Percentiles rank a stretch among this genome's conserved stretches.
phyloP scores from a whole-genome alignment of 1,139 yeast genomes.

The Blastobotrys indianensis region DNA sequence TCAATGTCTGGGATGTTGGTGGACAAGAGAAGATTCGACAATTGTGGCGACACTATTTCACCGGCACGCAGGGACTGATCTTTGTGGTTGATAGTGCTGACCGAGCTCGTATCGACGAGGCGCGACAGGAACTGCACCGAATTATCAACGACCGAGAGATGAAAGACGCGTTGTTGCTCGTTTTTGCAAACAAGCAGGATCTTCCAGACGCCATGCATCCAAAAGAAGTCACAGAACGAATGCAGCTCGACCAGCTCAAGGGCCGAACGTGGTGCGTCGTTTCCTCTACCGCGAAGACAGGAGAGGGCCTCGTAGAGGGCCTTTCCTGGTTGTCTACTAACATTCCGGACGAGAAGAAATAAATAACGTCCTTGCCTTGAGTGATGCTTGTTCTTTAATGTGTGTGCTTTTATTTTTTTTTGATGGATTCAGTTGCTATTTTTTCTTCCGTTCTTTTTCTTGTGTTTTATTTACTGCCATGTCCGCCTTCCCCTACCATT shows the following conservation, averaged over 20 bases:
- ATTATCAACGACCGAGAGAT: constrained; percentile 77
- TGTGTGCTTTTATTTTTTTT: background rate
- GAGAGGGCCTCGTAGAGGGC: constrained; percentile 89
- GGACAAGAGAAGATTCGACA: constrained; percentile 91
- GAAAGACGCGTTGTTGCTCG: constrained; percentile 69
- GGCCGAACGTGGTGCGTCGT: constrained; percentile 90
- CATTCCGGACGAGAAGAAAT: constrained; percentile 39
- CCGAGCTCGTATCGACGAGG: constrained; percentile 63
- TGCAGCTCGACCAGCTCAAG: constrained; percentile 76
- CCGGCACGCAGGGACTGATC: constrained; percentile 90
- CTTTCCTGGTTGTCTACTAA: constrained; percentile 79
- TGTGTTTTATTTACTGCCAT: too few relatives aligned
- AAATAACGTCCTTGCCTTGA: constrained; percentile 6
- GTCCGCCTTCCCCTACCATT: too few relatives aligned
- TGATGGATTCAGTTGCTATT: background rate
- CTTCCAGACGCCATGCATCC: constrained; percentile 85
- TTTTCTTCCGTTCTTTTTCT: background rate
- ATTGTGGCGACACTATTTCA: constrained; percentile 90
- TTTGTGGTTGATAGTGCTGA: constrained; percentile 87
- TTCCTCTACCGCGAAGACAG: constrained; percentile 85
- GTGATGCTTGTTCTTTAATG: background rate
- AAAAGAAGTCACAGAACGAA: constrained; percentile 79
- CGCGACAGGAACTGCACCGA: constrained; percentile 69
- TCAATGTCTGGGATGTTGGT: constrained; percentile 97
- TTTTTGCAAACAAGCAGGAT: constrained; percentile 91